Evolutionary conservation across 306 rosid species (phyloP), one percentile per base, ranked within the genome.

Genomic region (Sesbania bispinosa): DNA sequence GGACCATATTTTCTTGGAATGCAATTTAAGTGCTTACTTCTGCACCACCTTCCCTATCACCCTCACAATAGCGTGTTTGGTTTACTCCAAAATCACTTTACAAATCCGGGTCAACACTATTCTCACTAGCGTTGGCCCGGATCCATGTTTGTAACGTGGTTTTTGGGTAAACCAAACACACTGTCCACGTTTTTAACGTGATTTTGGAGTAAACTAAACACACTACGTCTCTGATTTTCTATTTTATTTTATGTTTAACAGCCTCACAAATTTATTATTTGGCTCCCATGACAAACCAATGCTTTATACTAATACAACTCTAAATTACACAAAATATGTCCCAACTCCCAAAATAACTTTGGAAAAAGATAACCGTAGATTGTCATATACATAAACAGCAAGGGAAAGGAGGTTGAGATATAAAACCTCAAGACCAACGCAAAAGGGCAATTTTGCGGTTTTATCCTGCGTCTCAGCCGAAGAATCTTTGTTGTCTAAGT

Each of bases 371-470:
- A 66, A 80, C 36, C 38, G 51, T 51, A 7, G 10, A 10, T 68
- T 63, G 33, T 46, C 32, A 52, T 43, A 42, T 24, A 36, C 8
- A 42, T 39, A 54, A 48, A 51, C 6, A 23, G 53, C 29, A 2
- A 59, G 7, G 30, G 69, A 36, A 64, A 59, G 27, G 46, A 67
- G 24, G 50, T 29, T 39, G 10, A 73, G 77, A 61, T 66, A 54
- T 53, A 47, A 38, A 76, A 90, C 98, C 98, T 90, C 97, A 76
- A 94, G 83, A 53, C 98, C 98, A 75, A 79, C 80, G 18, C 98
- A 94, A 69, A 89, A 84, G 7, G 98, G 98, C 77, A 94, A 75
- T 46, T 86, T 84, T 6, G 92, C 88, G 71, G 86, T 85, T 79
- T 87, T 89, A 72, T 86, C 83, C 53, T 62, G 85, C 0, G 73